Conservation (phyloP, 768 basidiomycete genomes). For the Scleroderma bovista region DNA sequence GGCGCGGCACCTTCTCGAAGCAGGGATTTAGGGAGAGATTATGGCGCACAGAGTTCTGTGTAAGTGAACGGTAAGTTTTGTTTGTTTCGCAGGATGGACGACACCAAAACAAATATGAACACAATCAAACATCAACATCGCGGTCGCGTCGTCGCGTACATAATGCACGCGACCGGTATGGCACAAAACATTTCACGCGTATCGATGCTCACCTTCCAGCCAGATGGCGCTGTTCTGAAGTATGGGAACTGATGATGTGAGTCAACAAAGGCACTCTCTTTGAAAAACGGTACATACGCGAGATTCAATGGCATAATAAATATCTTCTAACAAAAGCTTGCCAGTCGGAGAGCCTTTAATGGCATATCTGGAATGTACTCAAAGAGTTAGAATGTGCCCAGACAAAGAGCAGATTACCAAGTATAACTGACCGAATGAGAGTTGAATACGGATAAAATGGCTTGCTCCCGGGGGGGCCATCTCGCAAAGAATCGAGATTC, state of each 20-base stretch:
- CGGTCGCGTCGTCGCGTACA: conserved; percentile 39
- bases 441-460: conserved; percentile 91
- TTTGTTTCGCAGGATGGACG: conserved; percentile 22
- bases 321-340: conserved; percentile 81
- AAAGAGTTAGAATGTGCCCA: conserved; percentile 2
- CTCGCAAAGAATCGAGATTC: conserved; percentile 80
- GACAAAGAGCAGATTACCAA: conserved; percentile 5
- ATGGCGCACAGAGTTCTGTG: conserved; percentile 85
- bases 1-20: conserved; percentile 89
- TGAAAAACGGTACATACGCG: conserved; percentile 47
- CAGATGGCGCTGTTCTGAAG: conserved; percentile 78
- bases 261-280: conserved; percentile 5
- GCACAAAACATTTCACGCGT: background rate
- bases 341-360: conserved; percentile 90
- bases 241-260: conserved; percentile 65
- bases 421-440: conserved; percentile 66
- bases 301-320: conserved; percentile 88
- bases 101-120: conserved; percentile 51
- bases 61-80: conserved; percentile 7
- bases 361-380: conserved; percentile 55
- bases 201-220: conserved; percentile 75
- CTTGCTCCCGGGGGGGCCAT: conserved; percentile 85
- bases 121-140: conserved; percentile 61
- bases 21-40: conserved; percentile 88
- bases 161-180: conserved; percentile 4